These are phyloP conservation scores for Tolypocladium album DNA, from an alignment of 2,329 filamentous ascomycete species.

Conservation along the genomic window DNA sequence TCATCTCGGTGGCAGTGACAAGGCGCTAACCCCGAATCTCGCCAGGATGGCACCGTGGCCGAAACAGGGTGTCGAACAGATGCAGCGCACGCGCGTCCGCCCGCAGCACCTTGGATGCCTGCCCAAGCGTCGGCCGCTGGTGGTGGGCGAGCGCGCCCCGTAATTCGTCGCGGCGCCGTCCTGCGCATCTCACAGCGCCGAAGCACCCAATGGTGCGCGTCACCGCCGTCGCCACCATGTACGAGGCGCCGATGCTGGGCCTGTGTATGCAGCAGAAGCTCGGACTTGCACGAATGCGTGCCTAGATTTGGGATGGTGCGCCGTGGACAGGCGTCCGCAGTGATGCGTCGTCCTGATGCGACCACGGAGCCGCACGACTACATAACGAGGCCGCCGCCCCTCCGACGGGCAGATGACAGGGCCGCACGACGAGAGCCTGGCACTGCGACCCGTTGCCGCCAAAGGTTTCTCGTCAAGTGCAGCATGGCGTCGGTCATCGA, in stretches of 20 bases:
- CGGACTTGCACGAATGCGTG: neutral
- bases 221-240: neutral
- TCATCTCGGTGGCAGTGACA: neutral
- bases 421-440: neutral
- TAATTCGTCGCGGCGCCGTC: neutral
- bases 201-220: neutral
- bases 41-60: neutral
- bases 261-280: neutral
- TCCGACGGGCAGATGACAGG: neutral
- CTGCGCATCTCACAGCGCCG: neutral
- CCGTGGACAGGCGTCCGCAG: neutral
- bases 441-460: neutral
- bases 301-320: neutral
- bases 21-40: neutral
- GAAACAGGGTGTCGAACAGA: neutral
- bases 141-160: neutral
- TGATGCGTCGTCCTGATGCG: neutral
- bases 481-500: constrained; percentile 9
- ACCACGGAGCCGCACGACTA: neutral
- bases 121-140: neutral
- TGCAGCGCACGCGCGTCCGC: neutral
- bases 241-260: neutral
- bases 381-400: neutral
- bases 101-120: neutral
- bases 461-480: neutral